These are phyloP conservation scores for Suhomyces anneliseae DNA, from an alignment of 1,139 yeast species.

Conservation along the genomic window DNA sequence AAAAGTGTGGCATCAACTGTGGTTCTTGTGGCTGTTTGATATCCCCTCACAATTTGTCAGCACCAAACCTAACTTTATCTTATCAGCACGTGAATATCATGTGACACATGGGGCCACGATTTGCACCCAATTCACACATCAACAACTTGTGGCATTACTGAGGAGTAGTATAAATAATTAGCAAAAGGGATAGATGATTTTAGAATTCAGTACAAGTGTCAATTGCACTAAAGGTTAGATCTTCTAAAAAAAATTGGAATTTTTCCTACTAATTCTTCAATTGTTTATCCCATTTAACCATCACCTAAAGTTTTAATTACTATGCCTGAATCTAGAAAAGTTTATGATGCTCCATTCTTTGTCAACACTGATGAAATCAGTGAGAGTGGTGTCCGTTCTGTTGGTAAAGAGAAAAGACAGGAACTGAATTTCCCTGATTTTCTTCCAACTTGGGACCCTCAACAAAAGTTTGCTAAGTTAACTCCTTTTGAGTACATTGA, in stretches of 20 bases:
- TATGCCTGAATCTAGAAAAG: slow-evolving; percentile 14
- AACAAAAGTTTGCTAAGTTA: slow-evolving; percentile 36
- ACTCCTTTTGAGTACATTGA: slow-evolving; percentile 47
- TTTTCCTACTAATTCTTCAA: too few species aligned
- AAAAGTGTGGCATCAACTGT: background rate
- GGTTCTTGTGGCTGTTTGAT: background rate
- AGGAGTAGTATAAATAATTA: background rate
- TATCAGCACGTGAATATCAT: background rate
- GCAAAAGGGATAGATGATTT: background rate
- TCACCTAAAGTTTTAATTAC: too few species aligned
- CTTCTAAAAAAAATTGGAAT: background rate
- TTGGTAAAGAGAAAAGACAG: slow-evolving; percentile 21
- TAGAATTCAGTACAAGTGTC: background rate
- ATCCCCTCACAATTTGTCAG: background rate
- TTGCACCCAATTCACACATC: slow-evolving; percentile 7
- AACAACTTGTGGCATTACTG: background rate
- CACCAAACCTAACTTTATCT: background rate
- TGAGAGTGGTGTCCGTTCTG: slow-evolving; percentile 34
- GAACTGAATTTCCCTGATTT: slow-evolving; percentile 29
- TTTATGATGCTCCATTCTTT: slow-evolving; percentile 40
- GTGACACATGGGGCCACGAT: slow-evolving; percentile 5
- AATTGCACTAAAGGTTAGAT: background rate
- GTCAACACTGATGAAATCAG: slow-evolving; percentile 32
- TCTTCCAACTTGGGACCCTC: slow-evolving; percentile 52
- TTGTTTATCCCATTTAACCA: slow-evolving; percentile 17